These are phyloP conservation scores for Limonium bicolor DNA, from an alignment of 148 eudicot species.

Conservation along the genomic window DNA sequence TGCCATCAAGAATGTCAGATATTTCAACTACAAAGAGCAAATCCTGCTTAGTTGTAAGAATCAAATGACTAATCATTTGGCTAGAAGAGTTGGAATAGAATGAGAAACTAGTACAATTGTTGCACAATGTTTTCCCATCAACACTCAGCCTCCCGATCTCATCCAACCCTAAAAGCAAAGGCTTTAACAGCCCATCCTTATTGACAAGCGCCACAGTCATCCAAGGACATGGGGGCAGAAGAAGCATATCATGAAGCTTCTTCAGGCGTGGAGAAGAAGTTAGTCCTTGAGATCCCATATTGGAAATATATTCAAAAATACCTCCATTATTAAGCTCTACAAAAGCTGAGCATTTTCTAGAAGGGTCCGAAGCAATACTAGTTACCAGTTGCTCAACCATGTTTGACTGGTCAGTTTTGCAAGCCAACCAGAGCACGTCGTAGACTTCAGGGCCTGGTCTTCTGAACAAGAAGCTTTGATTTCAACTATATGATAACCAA, in stretches of 20 bases:
- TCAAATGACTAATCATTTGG: conserved; percentile 53
- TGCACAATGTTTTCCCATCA: conserved; percentile 58
- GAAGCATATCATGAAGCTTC: conserved; percentile 25
- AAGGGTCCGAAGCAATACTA: conserved; percentile 37
- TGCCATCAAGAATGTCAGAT: conserved; percentile 49
- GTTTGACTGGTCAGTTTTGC: conserved; percentile 26
- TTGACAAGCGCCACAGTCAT: conserved; percentile 44
- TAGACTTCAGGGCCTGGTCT: conserved; percentile 43
- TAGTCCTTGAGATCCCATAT: conserved; percentile 19
- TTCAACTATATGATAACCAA: conserved; percentile 59
- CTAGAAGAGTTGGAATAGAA: conserved; percentile 54
- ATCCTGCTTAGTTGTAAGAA: conserved; percentile 89
- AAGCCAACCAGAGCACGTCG: conserved; percentile 78
- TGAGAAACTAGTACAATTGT: conserved; percentile 73
- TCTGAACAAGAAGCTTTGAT: conserved; percentile 52
- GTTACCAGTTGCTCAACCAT: conserved; percentile 39
- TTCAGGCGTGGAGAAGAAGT: conserved; percentile 22
- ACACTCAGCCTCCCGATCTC: conserved; percentile 59
- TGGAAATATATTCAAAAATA: conserved; percentile 45
- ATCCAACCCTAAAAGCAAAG: conserved; percentile 76
- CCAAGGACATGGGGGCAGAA: conserved; percentile 78
- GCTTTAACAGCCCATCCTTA: conserved; percentile 18
- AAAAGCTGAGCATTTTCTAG: conserved; percentile 35
- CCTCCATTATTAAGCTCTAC: conserved; percentile 66
- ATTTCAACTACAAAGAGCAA: conserved; percentile 66